Conservation (phyloP, 1,139 yeast genomes). For the Kluyveromyces sp. region DNA sequence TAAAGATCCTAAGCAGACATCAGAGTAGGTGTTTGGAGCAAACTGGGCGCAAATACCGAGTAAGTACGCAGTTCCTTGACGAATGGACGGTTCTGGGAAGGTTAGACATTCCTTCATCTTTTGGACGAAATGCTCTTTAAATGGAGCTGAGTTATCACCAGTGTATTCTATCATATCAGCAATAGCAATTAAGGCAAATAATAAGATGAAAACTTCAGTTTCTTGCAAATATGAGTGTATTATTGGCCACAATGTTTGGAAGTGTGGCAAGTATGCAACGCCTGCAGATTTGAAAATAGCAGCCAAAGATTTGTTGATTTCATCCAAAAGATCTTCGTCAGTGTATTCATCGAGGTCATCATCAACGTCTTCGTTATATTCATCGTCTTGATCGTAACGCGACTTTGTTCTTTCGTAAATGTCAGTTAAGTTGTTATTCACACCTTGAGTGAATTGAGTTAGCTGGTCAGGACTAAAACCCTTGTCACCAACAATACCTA, state of each 20-base stretch:
- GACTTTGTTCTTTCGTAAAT: constrained; percentile 64
- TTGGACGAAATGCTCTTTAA: constrained; percentile 56
- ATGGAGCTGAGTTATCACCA: constrained; percentile 59
- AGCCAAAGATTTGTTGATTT: constrained; percentile 71
- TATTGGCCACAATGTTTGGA: constrained; percentile 52
- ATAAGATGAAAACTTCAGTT: constrained; percentile 56
- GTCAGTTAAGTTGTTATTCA: constrained; percentile 56
- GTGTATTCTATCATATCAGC: constrained; percentile 76
- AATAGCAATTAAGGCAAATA: constrained; percentile 74
- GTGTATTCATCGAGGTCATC: constrained; percentile 83
- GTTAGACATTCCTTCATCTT: constrained; percentile 59
- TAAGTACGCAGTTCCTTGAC: constrained; percentile 83
- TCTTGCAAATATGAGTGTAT: constrained; percentile 52
- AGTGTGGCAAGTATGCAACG: constrained; percentile 53
- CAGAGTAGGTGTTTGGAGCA: constrained; percentile 59
- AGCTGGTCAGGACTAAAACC: constrained; percentile 53
- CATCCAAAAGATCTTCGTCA: constrained; percentile 83
- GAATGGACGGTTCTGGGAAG: constrained; percentile 61
- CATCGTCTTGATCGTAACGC: constrained; percentile 60
- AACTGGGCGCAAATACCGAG: constrained; percentile 82
- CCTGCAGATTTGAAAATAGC: constrained; percentile 62
- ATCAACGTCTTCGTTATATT: constrained; percentile 49
- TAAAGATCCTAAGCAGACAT: constrained; percentile 59
- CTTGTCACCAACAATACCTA: constrained; percentile 59
- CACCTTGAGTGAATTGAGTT: constrained; percentile 49